These are phyloP conservation scores for Pyrus betulifolia DNA, from an alignment of 306 rosid species.

Conservation along the genomic window DNA sequence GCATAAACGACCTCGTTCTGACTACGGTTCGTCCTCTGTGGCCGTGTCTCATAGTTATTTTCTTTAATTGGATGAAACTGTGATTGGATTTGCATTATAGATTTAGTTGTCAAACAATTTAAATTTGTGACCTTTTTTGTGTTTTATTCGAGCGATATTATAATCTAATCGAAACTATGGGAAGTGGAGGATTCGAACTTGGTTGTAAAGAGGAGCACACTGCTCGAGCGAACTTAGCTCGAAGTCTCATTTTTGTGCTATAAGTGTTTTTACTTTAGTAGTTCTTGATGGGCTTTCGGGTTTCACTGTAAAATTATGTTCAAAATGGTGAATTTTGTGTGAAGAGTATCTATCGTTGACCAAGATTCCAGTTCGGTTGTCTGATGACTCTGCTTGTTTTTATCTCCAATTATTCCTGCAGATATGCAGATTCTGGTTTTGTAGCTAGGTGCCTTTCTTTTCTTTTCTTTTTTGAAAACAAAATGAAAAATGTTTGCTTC, in stretches of 20 bases:
- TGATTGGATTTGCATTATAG: background rate
- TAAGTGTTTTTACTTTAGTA: background rate
- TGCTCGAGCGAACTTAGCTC: background rate
- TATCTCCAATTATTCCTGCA: background rate
- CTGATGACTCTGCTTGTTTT: background rate
- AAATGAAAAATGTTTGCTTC: background rate
- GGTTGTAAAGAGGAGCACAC: background rate
- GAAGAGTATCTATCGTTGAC: background rate
- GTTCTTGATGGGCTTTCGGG: background rate
- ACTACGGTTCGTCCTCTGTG: constrained; percentile 44
- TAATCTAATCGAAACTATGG: background rate
- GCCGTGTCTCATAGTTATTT: background rate
- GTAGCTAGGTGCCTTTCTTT: background rate
- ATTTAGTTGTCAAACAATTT: background rate
- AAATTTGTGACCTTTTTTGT: background rate
- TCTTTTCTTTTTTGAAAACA: no score
- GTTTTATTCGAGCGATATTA: background rate
- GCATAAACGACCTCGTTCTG: constrained; percentile 69
- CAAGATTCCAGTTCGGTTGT: background rate
- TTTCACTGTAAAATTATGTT: background rate
- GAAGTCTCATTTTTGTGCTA: background rate
- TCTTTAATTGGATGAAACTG: background rate
- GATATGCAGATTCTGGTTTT: background rate
- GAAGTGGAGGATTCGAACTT: background rate
- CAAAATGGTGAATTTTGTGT: background rate